These are phyloP conservation scores for Scedosporium aurantiacum DNA, from an alignment of 2,329 filamentous ascomycete species.

Conservation along the genomic window DNA sequence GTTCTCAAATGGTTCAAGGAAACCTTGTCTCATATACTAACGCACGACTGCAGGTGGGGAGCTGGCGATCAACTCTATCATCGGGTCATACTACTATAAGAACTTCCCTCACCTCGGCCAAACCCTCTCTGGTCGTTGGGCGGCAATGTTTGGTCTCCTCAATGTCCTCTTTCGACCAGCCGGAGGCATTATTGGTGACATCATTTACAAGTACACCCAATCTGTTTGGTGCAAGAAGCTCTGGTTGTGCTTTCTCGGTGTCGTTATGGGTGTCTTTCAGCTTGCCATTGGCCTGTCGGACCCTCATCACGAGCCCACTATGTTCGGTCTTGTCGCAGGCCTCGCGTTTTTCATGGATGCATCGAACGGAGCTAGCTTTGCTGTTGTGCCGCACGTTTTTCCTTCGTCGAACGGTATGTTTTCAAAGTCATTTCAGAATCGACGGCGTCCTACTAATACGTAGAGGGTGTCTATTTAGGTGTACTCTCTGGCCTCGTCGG, in stretches of 20 bases:
- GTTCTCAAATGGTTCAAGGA: not conserved
- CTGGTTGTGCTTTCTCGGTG: slow-evolving; percentile 51
- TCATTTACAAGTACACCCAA: slow-evolving; percentile 29
- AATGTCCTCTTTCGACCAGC: slow-evolving; percentile 58
- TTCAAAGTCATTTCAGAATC: not conserved
- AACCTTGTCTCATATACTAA: not conserved
- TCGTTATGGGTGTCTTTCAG: slow-evolving; percentile 46
- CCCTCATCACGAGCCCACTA: slow-evolving; percentile 47
- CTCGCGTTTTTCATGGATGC: slow-evolving; percentile 77
- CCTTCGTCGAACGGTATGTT: slow-evolving; percentile 61
- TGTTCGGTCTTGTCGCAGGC: slow-evolving; percentile 67
- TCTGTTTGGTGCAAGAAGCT: slow-evolving; percentile 24
- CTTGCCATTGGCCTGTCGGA: slow-evolving; percentile 55
- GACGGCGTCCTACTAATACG: slow-evolving; percentile 35
- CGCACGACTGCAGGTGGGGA: slow-evolving; percentile 33
- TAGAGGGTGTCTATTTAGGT: not conserved
- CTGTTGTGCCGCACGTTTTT: slow-evolving; percentile 77
- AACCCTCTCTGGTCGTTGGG: slow-evolving; percentile 48
- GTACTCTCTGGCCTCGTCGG: slow-evolving; percentile 67
- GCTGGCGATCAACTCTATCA: slow-evolving; percentile 51
- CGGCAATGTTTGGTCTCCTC: slow-evolving; percentile 64
- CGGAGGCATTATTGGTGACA: slow-evolving; percentile 47
- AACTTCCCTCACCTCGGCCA: slow-evolving; percentile 48
- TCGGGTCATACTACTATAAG: slow-evolving; percentile 46
- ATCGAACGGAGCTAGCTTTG: slow-evolving; percentile 78